Percentiles rank a stretch among this genome's conserved stretches.
Evolutionary conservation across 2,329 filamentous ascomycete genomes (phyloP).

Genomic region (Fusarium circinatum): DNA sequence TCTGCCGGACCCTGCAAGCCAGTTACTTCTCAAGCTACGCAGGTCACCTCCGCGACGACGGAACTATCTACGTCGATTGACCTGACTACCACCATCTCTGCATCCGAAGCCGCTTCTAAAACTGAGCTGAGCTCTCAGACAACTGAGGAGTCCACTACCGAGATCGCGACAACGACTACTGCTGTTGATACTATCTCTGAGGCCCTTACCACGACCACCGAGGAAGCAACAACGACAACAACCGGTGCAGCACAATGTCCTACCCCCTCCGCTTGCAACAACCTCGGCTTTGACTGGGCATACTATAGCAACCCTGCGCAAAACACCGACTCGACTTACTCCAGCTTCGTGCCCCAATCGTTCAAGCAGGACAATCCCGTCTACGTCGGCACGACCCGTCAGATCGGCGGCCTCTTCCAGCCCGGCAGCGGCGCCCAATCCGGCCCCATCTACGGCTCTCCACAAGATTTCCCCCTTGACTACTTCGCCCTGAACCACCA

Average conservation of each 20-base stretch:
- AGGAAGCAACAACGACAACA: not conserved
- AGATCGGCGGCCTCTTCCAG: not conserved
- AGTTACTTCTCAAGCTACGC: not conserved
- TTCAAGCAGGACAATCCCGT: not conserved
- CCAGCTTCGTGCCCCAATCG: not conserved
- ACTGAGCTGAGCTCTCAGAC: not conserved
- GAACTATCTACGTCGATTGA: not conserved
- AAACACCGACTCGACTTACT: conserved; percentile 14
- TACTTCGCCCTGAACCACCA: conserved; percentile 14
- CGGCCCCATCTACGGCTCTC: not conserved
- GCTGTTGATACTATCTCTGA: not conserved
- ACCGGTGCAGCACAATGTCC: not conserved
- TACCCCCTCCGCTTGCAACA: not conserved
- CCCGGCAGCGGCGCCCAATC: fast-evolving
- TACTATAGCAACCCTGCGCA: not conserved
- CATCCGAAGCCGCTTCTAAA: not conserved
- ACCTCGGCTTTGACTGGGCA: conserved; percentile 12
- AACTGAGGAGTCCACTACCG: not conserved
- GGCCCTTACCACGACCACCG: not conserved
- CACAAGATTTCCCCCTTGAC: fast-evolving
- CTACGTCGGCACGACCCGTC: not conserved
- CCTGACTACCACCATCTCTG: not conserved
- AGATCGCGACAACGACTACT: not conserved
- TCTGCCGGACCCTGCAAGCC: conserved; percentile 12
- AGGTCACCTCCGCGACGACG: not conserved